Evolutionary conservation across 352 stramenopile genomes (phyloP), one percentile per base, ranked within the genome.

Genomic region (Pythium biforme): DNA sequence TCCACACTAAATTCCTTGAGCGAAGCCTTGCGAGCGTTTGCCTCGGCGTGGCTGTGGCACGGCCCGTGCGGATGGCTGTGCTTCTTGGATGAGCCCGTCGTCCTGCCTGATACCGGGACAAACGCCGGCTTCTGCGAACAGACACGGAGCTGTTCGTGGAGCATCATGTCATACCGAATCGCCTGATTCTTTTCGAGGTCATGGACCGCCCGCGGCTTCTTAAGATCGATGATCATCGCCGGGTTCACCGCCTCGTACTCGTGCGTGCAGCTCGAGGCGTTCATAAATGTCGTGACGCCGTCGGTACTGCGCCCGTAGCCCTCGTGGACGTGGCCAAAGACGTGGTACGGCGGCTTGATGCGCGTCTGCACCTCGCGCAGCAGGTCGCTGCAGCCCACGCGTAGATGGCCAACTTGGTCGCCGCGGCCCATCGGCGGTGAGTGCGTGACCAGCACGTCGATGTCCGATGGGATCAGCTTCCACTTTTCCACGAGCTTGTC

Each of bases 291-390:
- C 14, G 90, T 97, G 2, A 64, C 61, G 25, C 82, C 84, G 70
- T 95, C 81, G 11, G 60, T 76, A 19, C 72, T 87, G 12, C 69
- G 65, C 39, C 91, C 91, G 62, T 94, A 92, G 33, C 79, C 82
- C 72, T 97, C 85, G 58, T 97, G 91, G 49, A 97, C 90, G 56
- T 97, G 91, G 2, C 91, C 91, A 72, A 96, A 97, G 11, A 97
- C 81, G 63, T 96, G 83, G 48, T 94, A 72, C 39, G 77, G 73
- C 17, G 89, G 89, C 40, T 72, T 73, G 50, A 96, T 75, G 22
- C 86, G 69, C 4, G 65, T 58, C 50, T 90, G 76, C 39, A 97
- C 77, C 52, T 94, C 73, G 4, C 54, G 33, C 26, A 94, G 49
- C 19, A 97, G 63, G 58, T 95, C 83, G 12, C 76, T 74, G 61